Conservation (phyloP, 1,284 basidiomycete species). For the Termitomyces sp. region DNA sequence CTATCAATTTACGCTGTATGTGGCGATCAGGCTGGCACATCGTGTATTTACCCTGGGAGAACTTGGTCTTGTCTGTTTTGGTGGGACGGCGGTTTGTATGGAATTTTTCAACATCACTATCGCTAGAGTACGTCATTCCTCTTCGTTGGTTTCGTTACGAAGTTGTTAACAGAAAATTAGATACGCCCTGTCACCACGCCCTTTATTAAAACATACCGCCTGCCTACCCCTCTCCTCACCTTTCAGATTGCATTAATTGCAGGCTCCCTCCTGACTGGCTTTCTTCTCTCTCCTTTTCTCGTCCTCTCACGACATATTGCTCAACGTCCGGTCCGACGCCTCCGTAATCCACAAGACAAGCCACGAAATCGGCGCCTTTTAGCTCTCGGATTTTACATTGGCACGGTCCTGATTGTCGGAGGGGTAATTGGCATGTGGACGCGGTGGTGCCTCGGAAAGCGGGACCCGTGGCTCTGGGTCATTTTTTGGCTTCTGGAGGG, state of each 20-base stretch:
- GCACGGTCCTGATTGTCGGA: constrained; percentile 73
- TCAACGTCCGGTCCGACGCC: constrained; percentile 83
- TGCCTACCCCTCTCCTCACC: constrained; percentile 87
- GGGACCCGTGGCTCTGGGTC: constrained; percentile 90
- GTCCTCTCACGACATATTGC: constrained; percentile 91
- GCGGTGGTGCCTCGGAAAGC: constrained; percentile 78
- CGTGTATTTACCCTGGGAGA: constrained; percentile 95
- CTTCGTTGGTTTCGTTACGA: not conserved
- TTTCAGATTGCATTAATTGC: constrained; percentile 94
- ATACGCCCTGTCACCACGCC: constrained; percentile 78
- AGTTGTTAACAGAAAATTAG: constrained; percentile 36
- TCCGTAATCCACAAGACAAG: constrained; percentile 87
- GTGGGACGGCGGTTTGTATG: constrained; percentile 83
- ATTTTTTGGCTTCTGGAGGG: constrained; percentile 76
- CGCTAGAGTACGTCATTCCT: constrained; percentile 54
- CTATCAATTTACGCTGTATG: constrained; percentile 90
- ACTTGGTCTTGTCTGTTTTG: constrained; percentile 81
- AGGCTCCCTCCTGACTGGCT: constrained; percentile 88
- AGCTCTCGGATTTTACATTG: constrained; percentile 83
- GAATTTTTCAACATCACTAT: constrained; percentile 82
- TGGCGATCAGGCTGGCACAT: constrained; percentile 85
- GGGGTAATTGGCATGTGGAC: constrained; percentile 93
- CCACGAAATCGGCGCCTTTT: constrained; percentile 79
- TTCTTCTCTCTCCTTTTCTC: constrained; percentile 91
- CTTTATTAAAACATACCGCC: constrained; percentile 88